Percentiles rank a stretch among this genome's conserved stretches.
These are phyloP conservation scores for Mediolabrus comicus DNA, from an alignment of 108 stramenopile genomes.

Conservation along the genomic window DNA sequence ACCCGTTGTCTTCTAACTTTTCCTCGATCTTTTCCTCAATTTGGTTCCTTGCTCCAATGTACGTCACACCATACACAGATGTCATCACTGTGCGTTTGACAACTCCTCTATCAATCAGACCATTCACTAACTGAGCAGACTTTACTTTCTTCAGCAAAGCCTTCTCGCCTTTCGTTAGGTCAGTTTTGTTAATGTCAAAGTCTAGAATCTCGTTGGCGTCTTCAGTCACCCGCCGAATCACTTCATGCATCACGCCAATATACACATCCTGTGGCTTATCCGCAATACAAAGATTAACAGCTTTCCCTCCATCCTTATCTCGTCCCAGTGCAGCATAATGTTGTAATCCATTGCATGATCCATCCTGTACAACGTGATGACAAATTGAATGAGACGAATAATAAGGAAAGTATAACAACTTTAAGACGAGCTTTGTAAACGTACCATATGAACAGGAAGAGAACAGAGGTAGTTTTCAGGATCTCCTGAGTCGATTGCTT, in stretches of 20 bases:
- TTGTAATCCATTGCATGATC: constrained; percentile 99
- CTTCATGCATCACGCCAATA: constrained; percentile 92
- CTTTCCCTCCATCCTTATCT: constrained; percentile 92
- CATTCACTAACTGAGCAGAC: constrained; percentile 82
- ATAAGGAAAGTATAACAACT: background rate
- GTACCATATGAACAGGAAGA: constrained; percentile 91
- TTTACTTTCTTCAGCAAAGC: constrained; percentile 58
- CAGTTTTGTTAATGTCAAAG: constrained; percentile 62
- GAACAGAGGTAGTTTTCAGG: constrained; percentile 84
- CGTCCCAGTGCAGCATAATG: constrained; percentile 99
- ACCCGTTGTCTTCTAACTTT: constrained; percentile 75
- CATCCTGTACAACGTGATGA: too few species aligned
- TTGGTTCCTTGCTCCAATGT: constrained; percentile 95
- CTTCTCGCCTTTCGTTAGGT: constrained; percentile 57
- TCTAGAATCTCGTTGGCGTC: constrained; percentile 60
- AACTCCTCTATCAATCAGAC: constrained; percentile 93
- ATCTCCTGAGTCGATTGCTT: constrained; percentile 91
- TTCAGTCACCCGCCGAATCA: constrained; percentile 77
- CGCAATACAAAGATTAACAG: constrained; percentile 92
- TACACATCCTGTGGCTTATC: constrained; percentile 98
- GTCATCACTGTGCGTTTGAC: constrained; percentile 99
- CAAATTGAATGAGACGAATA: background rate
- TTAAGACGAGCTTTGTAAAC: too few species aligned
- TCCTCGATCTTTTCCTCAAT: constrained; percentile 89
- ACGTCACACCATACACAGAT: constrained; percentile 99